phyloP scores from a whole-genome alignment of 495 filamentous ascomycete genomes.

The Endocarpon pusillum region DNA sequence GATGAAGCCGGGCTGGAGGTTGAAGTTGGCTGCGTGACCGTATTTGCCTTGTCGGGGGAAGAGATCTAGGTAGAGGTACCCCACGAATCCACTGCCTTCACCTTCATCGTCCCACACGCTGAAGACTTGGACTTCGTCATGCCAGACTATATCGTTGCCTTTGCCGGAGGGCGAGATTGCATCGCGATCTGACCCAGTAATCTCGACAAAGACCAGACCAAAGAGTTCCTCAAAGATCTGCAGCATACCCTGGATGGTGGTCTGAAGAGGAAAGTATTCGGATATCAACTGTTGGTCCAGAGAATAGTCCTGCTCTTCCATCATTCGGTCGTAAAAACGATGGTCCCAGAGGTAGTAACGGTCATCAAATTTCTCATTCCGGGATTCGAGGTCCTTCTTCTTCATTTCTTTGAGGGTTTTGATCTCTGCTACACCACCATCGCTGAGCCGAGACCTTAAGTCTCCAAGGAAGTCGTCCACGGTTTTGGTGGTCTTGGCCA shows the following conservation, averaged over 20 bases:
- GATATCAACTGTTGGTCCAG: slow-evolving; percentile 80
- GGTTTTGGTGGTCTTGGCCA: slow-evolving; percentile 82
- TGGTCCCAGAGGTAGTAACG: slow-evolving; percentile 88
- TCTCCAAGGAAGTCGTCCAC: slow-evolving; percentile 75
- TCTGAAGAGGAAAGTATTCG: slow-evolving; percentile 83
- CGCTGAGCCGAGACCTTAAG: slow-evolving; percentile 52
- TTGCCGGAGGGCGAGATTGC: slow-evolving; percentile 37
- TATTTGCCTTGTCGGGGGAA: slow-evolving; percentile 52
- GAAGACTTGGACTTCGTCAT: slow-evolving; percentile 51
- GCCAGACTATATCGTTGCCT: slow-evolving; percentile 51
- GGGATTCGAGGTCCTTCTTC: slow-evolving; percentile 49
- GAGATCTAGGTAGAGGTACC: slow-evolving; percentile 55
- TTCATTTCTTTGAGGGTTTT: slow-evolving; percentile 58
- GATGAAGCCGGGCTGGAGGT: slow-evolving; percentile 51
- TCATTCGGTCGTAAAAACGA: slow-evolving; percentile 72
- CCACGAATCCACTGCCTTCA: slow-evolving; percentile 48
- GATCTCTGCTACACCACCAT: slow-evolving; percentile 65
- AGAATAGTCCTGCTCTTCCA: slow-evolving; percentile 80
- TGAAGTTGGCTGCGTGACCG: slow-evolving; percentile 62
- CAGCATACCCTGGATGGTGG: slow-evolving; percentile 79
- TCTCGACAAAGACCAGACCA: slow-evolving; percentile 77
- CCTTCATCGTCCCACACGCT: slow-evolving; percentile 54
- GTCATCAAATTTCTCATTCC: slow-evolving; percentile 42
- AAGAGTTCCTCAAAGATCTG: slow-evolving; percentile 88
- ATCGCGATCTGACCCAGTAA: slow-evolving; percentile 42